Evolutionary conservation across 75 land plant genomes (phyloP), one percentile per base, ranked within the genome.

Genomic region (Azolla pinnata): DNA sequence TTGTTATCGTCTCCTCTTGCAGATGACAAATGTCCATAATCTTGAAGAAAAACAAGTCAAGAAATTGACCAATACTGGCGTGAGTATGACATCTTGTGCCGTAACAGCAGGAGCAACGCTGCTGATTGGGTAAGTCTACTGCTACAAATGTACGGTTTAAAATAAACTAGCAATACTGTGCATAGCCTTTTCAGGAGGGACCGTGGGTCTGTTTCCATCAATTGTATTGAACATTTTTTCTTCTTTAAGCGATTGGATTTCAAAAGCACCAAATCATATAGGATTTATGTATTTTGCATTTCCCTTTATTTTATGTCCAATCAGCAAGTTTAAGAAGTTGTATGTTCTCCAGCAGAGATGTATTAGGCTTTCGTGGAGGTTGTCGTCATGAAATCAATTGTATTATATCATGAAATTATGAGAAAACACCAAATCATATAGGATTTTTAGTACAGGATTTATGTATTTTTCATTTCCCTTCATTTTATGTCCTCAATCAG

Each of bases 71-170:
- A 61, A 20, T 8, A 55, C 61, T 29, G 72, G 72, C 21, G 72
- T 69, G 10, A 69, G 65, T 44, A 62, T 48, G 28, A 55, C 46
- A 34, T 54, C 72, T 38, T 69, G 72, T 62, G 64, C 65, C 29
- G 72, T 65, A 14, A 69, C 72, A 0, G 72, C 72, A 21, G 65
- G 65, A 21, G 62, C 72, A 33, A 69, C 72, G 4, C 30, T 69
- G 17, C 33, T 69, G 2, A 29, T 69, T 7, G 72, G 72, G 72
- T 69, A 62, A 45, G 29, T 3, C 5, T n/a, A 26, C 32, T 48
- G 24, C 58, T 32, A 16, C 44, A 2, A 14, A 7, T 8, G 42
- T 8, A 38, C 7, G 42, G 7, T 38, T 38, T 38, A 38, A 51
- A 19, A 51, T 51, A 18, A 9, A 7, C 9, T 9, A 51, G 18